Evolutionary conservation across 805 yeast species (phyloP).

Genomic region (Ogataea thermomethanolica): DNA sequence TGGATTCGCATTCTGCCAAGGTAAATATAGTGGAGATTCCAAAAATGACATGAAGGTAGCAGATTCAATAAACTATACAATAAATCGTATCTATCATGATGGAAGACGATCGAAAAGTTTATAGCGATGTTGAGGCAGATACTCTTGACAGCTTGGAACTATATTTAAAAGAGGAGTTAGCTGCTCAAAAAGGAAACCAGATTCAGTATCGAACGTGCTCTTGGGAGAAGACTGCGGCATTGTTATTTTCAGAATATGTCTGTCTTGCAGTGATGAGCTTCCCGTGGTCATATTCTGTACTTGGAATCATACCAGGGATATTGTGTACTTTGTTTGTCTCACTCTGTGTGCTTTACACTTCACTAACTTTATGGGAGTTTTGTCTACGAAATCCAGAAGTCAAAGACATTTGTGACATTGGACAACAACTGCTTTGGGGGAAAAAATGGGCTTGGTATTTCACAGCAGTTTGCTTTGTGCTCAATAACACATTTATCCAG

Average conservation of each 20-base stretch:
- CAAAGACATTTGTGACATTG: constrained; percentile 55
- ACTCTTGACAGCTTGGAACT: background rate
- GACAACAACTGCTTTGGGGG: constrained; percentile 53
- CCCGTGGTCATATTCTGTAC: constrained; percentile 61
- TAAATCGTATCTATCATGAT: too few species aligned
- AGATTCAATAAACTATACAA: too few species aligned
- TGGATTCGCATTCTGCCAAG: too few species aligned
- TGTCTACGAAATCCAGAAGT: constrained; percentile 52
- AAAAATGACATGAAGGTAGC: too few species aligned
- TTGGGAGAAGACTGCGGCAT: constrained; percentile 59
- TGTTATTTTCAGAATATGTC: constrained; percentile 56
- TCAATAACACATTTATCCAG: constrained; percentile 55
- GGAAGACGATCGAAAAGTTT: too few species aligned
- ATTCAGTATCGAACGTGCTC: constrained; percentile 52
- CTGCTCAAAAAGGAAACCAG: constrained; percentile 10
- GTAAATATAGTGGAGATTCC: too few species aligned
- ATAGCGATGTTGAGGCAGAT: too few species aligned
- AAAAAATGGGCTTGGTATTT: constrained; percentile 51
- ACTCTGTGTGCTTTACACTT: constrained; percentile 50
- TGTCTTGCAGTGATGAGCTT: constrained; percentile 64
- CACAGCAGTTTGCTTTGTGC: constrained; percentile 51
- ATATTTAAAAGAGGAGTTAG: constrained; percentile 7
- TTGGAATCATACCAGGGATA: constrained; percentile 57
- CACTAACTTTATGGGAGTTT: constrained; percentile 50
- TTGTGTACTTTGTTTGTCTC: constrained; percentile 52